Evolutionary conservation across 108 stramenopile species (phyloP).

Genomic region (Skeletonema marinoi): DNA sequence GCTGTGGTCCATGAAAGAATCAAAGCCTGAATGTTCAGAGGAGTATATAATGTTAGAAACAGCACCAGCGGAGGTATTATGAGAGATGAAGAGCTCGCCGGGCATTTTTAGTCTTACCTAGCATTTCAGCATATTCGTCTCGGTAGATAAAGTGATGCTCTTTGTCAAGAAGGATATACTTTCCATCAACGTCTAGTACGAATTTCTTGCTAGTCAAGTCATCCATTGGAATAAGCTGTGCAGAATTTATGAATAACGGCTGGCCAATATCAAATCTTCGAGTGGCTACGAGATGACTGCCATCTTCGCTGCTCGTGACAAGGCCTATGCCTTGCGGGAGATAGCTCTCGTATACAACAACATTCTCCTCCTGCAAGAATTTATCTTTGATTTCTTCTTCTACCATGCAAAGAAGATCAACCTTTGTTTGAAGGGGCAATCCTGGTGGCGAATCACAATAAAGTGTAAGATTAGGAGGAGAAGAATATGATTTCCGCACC

Average conservation of each 20-base stretch:
- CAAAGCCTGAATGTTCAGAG: neutral
- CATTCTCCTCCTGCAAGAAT: constrained; percentile 10
- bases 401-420: constrained; percentile 16
- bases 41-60: too few species aligned
- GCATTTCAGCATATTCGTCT: constrained; percentile 22
- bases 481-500: neutral
- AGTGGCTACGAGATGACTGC: constrained; percentile 31
- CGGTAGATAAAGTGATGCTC: constrained; percentile 38
- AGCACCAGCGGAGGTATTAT: too few species aligned
- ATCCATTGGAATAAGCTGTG: constrained; percentile 5
- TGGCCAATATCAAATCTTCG: constrained; percentile 24
- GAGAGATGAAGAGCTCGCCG: too few species aligned
- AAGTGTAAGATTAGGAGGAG: neutral
- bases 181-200: constrained; percentile 11
- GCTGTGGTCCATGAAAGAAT: constrained; percentile 34
- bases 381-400: constrained; percentile 40
- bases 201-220: constrained; percentile 6
- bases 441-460: constrained; percentile 5
- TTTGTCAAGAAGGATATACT: constrained; percentile 13
- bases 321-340: constrained; percentile 27
- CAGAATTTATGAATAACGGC: constrained; percentile 15
- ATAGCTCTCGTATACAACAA: constrained; percentile 14
- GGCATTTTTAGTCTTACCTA: neutral
- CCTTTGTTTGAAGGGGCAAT: constrained; percentile 21
- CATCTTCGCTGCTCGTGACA: constrained; percentile 16